A percentile compares a stretch with the other conserved stretches of the same genome.
Conservation (phyloP, 768 basidiomycete species). For the Suillus spraguei region DNA sequence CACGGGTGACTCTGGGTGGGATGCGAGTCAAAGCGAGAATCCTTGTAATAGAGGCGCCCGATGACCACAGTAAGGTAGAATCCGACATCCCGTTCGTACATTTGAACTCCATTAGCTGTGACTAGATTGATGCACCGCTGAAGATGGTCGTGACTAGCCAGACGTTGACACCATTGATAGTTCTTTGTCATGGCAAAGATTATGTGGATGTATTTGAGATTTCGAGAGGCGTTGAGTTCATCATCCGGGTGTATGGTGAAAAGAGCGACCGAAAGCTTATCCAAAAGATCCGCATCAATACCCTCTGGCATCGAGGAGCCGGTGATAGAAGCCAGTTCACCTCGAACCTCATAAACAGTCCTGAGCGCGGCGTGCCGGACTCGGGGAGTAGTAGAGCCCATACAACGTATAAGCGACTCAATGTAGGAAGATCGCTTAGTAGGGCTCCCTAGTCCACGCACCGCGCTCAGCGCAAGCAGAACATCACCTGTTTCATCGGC, state of each 20-base stretch:
- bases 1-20: too few species aligned
- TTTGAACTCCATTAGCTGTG: too few species aligned
- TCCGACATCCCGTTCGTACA: too few species aligned
- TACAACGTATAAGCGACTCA: neutral
- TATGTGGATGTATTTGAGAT: too few species aligned
- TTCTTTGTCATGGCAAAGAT: too few species aligned
- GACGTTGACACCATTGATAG: too few species aligned
- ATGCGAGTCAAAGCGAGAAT: too few species aligned
- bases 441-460: neutral
- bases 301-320: neutral
- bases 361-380: neutral
- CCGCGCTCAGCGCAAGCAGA: neutral
- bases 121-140: too few species aligned
- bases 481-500: neutral
- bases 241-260: neutral
- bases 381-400: neutral
- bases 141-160: too few species aligned
- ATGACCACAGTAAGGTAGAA: too few species aligned
- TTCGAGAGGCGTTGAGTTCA: neutral
- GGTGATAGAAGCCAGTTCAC: neutral
- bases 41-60: too few species aligned
- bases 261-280: neutral
- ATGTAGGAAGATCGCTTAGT: neutral
- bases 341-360: neutral
- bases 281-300: neutral